Evolutionary conservation across 441 rosid species (phyloP).

Genomic region (Biscutella auriculata): DNA sequence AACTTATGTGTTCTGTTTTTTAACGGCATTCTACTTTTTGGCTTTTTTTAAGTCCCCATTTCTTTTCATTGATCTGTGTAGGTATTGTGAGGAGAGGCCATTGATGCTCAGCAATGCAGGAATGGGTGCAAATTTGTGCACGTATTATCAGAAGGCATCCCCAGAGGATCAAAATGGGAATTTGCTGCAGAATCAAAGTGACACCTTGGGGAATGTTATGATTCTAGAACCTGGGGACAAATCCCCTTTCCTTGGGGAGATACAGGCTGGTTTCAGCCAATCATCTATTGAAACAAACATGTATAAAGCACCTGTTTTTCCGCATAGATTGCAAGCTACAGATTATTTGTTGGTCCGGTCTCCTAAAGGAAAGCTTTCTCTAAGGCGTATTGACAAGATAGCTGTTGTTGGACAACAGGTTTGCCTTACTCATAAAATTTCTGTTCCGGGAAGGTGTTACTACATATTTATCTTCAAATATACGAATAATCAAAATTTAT

Average conservation of each 20-base stretch:
- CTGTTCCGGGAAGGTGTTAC: background rate
- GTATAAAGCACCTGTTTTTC: conserved; percentile 87
- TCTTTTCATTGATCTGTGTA: conserved; percentile 18
- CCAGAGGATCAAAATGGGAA: conserved; percentile 66
- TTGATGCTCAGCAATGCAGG: conserved; percentile 79
- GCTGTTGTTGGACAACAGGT: conserved; percentile 96
- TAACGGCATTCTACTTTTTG: background rate
- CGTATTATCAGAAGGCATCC: conserved; percentile 83
- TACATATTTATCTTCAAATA: background rate
- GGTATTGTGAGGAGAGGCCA: conserved; percentile 99
- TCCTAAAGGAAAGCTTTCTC: conserved; percentile 89
- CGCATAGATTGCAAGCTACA: conserved; percentile 73
- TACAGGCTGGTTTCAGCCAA: conserved; percentile 70
- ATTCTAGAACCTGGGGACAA: conserved; percentile 78
- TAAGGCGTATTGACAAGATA: conserved; percentile 88
- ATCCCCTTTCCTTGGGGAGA: conserved; percentile 96
- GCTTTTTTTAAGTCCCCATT: background rate
- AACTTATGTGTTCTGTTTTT: background rate
- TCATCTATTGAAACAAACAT: conserved; percentile 89
- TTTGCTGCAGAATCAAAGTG: conserved; percentile 43
- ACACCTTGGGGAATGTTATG: conserved; percentile 58
- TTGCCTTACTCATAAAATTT: conserved; percentile 19
- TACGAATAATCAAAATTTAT: background rate
- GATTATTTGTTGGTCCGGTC: conserved; percentile 90
- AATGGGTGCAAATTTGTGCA: conserved; percentile 94